Evolutionary conservation across 2,329 filamentous ascomycete genomes (phyloP).

Genomic region (Rutstroemia sp.): DNA sequence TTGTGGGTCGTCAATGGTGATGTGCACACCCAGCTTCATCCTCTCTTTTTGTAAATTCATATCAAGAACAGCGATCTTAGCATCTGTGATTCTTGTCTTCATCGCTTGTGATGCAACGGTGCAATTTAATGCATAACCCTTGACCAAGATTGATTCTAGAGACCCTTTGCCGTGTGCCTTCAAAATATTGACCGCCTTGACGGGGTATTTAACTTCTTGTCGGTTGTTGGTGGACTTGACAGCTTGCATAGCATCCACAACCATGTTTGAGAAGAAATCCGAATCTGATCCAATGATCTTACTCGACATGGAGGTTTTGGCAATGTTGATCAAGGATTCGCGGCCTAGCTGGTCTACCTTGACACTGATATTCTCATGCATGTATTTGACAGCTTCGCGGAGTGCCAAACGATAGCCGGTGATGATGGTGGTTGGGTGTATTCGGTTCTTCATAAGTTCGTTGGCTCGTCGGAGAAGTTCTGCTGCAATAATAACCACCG

Average conservation of each 20-base stretch:
- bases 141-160: conserved; percentile 81
- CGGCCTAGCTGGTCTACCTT: conserved; percentile 88
- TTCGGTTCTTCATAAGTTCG: conserved; percentile 99
- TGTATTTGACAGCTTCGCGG: conserved; percentile 94
- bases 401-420: conserved; percentile 94
- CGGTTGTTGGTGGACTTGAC: conserved; percentile 91
- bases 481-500: conserved; percentile 92
- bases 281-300: conserved; percentile 96
- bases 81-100: conserved; percentile 84
- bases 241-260: conserved; percentile 89
- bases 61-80: conserved; percentile 93
- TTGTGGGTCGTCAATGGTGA: conserved; percentile 94
- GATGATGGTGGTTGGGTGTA: conserved; percentile 99
- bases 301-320: conserved; percentile 98
- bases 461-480: conserved; percentile 91
- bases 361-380: conserved; percentile 96
- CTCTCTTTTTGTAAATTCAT: conserved; percentile 99
- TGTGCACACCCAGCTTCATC: conserved; percentile 98
- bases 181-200: conserved; percentile 97
- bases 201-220: conserved; percentile 90
- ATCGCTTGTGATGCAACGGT: conserved; percentile 98
- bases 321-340: conserved; percentile 88
- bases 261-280: conserved; percentile 96
- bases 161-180: conserved; percentile 96
- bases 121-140: conserved; percentile 97